Base-by-base conservation (phyloP, 768 basidiomycete species). In the Dendrothele bispora region DNA sequence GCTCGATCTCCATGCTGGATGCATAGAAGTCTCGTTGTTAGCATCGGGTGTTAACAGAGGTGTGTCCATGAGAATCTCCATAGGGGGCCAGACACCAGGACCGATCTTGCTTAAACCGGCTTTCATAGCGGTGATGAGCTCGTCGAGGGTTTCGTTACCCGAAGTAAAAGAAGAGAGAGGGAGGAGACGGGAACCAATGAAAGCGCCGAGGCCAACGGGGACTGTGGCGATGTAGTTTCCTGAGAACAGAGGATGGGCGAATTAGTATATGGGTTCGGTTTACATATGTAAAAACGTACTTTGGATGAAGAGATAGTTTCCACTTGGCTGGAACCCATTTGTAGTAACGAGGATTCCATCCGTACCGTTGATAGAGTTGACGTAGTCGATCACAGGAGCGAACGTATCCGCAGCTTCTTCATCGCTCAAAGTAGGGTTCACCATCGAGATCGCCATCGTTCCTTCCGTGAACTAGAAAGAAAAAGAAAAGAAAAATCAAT, bases 1-100 rank as follows among this genome's bases (percentile, higher is more conserved):
- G 8, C 34, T 51, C 6, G 10, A 10, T 7, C 46, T 36, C 50
- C 50, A 51, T n/a, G 28, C 50, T 25, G 50, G 50, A 37, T 51
- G 46, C 30, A 51, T 45, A 17, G 11, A 10, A 32, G 30, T 32
- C 11, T 32, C n/a, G 30, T 17, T 10, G 17, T 17, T 17, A 10
- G 10, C 30, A 32, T 32, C 30, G 17, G 30, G 30, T 17, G 30
- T 32, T 17, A 32, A 17, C 30, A 32, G 30, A 32, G 30, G 30
- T 10, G 30, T 32, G 17, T 32, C 30, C 30, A 32, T 32, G 30
- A 32, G 30, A 17, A 32, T 32, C n/a, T 32, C 11, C 10, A 32
- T 32, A n/a, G n/a, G n/a, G n/a, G n/a, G n/a, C 30, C 30, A 32
- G 11, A 17, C 10, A 17, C n/a, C n/a, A 17, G 11, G 11, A 10